Conservation (phyloP, 139 green algal genomes). For the Parachlorella kessleri region DNA sequence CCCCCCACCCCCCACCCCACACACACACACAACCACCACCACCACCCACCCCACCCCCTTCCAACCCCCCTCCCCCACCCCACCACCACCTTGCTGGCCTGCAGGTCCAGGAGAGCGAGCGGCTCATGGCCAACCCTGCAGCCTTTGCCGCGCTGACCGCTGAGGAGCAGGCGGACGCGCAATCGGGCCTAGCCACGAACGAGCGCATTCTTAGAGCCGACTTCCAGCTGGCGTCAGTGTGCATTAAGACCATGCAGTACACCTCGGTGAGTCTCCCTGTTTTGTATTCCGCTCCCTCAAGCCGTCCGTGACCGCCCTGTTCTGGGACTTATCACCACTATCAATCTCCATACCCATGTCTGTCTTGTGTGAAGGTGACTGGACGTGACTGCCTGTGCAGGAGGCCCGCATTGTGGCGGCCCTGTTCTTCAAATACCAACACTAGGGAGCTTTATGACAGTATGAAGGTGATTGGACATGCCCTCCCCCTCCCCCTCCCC, state of each 20-base stretch:
- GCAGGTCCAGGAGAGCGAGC: conserved; percentile 69
- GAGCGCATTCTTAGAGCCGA: conserved; percentile 30
- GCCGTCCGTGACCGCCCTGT: too few relatives aligned
- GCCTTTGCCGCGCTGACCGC: conserved; percentile 47
- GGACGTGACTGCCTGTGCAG: too few relatives aligned
- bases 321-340: too few relatives aligned
- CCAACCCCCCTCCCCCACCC: too few relatives aligned
- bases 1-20: background rate
- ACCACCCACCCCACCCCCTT: background rate
- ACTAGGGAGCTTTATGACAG: background rate
- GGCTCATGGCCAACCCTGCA: conserved; percentile 40
- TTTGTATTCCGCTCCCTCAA: too few relatives aligned
- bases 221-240: conserved; percentile 59
- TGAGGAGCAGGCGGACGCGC: conserved; percentile 46
- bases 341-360: too few relatives aligned
- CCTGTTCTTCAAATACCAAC: conserved; percentile 43
- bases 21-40: background rate
- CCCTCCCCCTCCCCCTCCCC: background rate
- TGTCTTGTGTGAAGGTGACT: too few relatives aligned
- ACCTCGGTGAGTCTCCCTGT: conserved; percentile 64
- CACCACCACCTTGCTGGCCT: conserved; percentile 25
- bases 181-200: conserved; percentile 36
- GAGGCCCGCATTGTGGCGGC: conserved; percentile 21
- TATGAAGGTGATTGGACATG: too few relatives aligned
- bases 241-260: conserved; percentile 74